Conservation (phyloP, 495 filamentous ascomycete genomes). For the Aspergillus campestris region DNA sequence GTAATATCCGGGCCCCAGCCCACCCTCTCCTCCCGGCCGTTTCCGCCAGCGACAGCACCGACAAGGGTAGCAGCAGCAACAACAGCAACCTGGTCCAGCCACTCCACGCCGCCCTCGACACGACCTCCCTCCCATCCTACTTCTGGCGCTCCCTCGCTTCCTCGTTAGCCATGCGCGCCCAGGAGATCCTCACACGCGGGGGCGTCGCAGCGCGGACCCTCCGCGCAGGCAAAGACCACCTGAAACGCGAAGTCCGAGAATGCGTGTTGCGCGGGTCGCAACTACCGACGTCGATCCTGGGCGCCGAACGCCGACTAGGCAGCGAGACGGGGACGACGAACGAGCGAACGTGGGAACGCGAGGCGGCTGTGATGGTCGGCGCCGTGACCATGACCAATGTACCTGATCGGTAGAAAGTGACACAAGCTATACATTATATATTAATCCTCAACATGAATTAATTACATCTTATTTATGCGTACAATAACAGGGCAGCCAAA, state of each 20-base stretch:
- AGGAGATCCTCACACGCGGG: slow-evolving; percentile 73
- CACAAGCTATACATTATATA: no score
- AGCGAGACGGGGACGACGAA: slow-evolving; percentile 18
- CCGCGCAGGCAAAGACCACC: slow-evolving; percentile 61
- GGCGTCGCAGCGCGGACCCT: slow-evolving; percentile 77
- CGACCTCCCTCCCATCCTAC: slow-evolving; percentile 74
- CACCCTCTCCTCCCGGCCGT: slow-evolving; percentile 49
- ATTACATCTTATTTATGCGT: background rate
- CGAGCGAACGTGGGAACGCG: slow-evolving; percentile 69
- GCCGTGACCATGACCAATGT: slow-evolving; percentile 55
- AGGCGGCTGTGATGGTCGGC: slow-evolving; percentile 91
- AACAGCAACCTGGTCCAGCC: slow-evolving; percentile 58
- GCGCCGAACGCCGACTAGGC: slow-evolving; percentile 36
- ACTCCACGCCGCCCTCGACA: slow-evolving; percentile 73
- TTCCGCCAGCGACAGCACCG: slow-evolving; percentile 3
- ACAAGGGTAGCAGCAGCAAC: slow-evolving; percentile 4
- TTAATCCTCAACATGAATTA: background rate
- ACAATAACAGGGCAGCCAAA: no score
- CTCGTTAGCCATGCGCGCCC: slow-evolving; percentile 64
- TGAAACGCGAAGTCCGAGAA: slow-evolving; percentile 69
- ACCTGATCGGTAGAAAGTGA: slow-evolving; percentile 37
- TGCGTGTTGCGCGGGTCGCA: slow-evolving; percentile 70
- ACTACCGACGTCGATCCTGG: slow-evolving; percentile 44
- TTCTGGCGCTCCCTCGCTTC: slow-evolving; percentile 87
- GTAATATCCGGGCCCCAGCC: slow-evolving; percentile 51